A percentile compares a stretch with the other conserved stretches of the same genome.
phyloP scores from a whole-genome alignment of 352 stramenopile genomes.

The Phytophthora agathidicida region DNA sequence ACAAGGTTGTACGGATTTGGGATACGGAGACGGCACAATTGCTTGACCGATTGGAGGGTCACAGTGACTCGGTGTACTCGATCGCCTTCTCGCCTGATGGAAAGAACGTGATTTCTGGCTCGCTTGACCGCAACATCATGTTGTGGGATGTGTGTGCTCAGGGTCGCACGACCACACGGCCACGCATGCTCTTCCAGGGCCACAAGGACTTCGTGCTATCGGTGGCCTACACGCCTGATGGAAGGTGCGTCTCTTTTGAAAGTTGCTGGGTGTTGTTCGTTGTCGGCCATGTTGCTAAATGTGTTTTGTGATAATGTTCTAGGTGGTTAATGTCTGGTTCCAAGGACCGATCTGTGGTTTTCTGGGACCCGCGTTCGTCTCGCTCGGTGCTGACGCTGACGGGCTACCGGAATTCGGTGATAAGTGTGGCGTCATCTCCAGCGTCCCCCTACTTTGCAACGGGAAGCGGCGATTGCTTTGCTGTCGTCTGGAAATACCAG shows the following conservation, averaged over 20 bases:
- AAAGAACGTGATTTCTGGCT: slow-evolving; percentile 89
- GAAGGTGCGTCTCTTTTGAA: slow-evolving; percentile 54
- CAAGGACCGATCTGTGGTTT: slow-evolving; percentile 88
- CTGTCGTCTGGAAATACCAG: slow-evolving; percentile 90
- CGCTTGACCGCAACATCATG: slow-evolving; percentile 88
- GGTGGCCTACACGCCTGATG: slow-evolving; percentile 87
- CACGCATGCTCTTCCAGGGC: slow-evolving; percentile 88
- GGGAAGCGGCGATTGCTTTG: slow-evolving; percentile 84
- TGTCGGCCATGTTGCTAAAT: slow-evolving; percentile 6
- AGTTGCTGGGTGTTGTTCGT: not conserved
- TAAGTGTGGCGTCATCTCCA: slow-evolving; percentile 87
- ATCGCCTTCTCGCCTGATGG: slow-evolving; percentile 88
- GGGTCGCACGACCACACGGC: slow-evolving; percentile 77
- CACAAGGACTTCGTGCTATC: slow-evolving; percentile 90
- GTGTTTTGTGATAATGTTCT: slow-evolving; percentile 18
- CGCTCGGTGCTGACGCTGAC: slow-evolving; percentile 84
- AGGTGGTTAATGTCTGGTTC: slow-evolving; percentile 89
- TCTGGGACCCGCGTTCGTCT: slow-evolving; percentile 85
- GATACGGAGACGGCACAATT: slow-evolving; percentile 83
- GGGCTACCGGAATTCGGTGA: slow-evolving; percentile 88
- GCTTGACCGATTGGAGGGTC: slow-evolving; percentile 81
- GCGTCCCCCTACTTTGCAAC: slow-evolving; percentile 87
- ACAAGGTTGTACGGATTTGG: slow-evolving; percentile 90
- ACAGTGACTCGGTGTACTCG: slow-evolving; percentile 90
- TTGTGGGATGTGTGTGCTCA: slow-evolving; percentile 85